Percentiles rank a stretch among this genome's conserved stretches.
Conservation (phyloP, 139 green algal genomes). For the Haematococcus sp. region DNA sequence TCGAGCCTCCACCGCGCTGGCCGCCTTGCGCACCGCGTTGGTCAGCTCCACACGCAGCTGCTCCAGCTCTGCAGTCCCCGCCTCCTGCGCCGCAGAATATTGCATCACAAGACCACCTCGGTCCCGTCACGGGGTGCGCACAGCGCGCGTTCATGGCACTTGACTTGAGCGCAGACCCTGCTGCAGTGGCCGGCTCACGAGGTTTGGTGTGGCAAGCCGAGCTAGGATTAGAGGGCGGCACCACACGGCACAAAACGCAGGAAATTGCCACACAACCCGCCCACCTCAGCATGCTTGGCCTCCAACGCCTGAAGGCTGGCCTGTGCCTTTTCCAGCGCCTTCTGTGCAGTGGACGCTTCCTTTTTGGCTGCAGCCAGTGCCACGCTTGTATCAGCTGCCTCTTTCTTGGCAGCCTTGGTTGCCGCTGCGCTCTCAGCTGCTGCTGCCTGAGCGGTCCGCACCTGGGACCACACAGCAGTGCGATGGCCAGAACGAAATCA, state of each 20-base stretch:
- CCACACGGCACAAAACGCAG: no score
- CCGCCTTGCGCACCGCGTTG: conserved; percentile 34
- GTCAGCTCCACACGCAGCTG: conserved; percentile 22
- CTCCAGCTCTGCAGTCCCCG: conserved; percentile 29
- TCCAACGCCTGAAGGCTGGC: conserved; percentile 11
- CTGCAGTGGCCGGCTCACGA: no score
- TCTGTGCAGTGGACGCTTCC: conserved; percentile 17
- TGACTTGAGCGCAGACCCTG: no score
- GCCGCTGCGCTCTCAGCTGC: conserved; percentile 12
- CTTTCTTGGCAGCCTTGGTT: conserved; percentile 19
- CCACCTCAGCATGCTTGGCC: no score
- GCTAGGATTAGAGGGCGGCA: no score
- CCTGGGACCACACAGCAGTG: no score
- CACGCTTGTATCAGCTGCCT: conserved; percentile 18
- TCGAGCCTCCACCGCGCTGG: conserved; percentile 30
- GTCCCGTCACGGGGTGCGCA: no score
- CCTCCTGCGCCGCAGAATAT: conserved; percentile 22
- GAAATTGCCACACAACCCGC: no score
- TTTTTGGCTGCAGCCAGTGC: conserved; percentile 9
- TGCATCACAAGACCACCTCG: no score
- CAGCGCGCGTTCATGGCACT: no score
- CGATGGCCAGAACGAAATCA: no score
- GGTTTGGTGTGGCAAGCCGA: no score
- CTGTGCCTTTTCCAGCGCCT: neutral
- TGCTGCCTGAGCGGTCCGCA: conserved; percentile 12